Evolutionary conservation across 352 stramenopile genomes (phyloP).

Genomic region (Phytophthora podocarpi): DNA sequence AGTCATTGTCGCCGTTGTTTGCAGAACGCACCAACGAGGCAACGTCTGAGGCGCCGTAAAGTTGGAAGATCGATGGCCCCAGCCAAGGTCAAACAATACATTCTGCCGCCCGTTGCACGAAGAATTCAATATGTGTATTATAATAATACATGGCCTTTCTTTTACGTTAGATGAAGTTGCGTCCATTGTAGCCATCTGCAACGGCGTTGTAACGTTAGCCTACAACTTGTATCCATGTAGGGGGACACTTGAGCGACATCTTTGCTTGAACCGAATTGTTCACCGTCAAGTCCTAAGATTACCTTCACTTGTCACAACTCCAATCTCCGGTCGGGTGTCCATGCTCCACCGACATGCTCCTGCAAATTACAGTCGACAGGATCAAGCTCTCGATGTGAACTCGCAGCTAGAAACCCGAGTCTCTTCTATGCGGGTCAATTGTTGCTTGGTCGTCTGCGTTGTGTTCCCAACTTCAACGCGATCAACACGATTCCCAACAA

Average conservation of each 20-base stretch:
- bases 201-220: no score
- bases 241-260: not conserved
- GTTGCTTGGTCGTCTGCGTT: constrained; percentile 17
- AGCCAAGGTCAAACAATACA: no score
- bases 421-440: constrained; percentile 23
- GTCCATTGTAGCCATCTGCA: constrained; percentile 4
- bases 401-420: constrained; percentile 1
- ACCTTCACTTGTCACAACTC: constrained; percentile 2
- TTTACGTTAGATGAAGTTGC: no score
- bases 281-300: not conserved
- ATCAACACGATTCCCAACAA: constrained; percentile 8
- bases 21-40: constrained; percentile 24
- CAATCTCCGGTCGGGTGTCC: not conserved
- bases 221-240: no score
- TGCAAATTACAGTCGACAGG: constrained; percentile 4
- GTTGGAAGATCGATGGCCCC: no score
- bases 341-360: constrained; percentile 1
- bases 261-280: not conserved
- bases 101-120: no score
- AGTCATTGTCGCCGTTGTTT: constrained; percentile 24
- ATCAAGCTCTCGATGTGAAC: constrained; percentile 11
- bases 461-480: constrained; percentile 21
- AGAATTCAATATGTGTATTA: no score
- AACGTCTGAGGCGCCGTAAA: no score
- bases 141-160: no score